A percentile compares a stretch with the other conserved stretches of the same genome.
phyloP scores from a whole-genome alignment of 1,284 basidiomycete species.

The Papiliotrema laurentii region DNA sequence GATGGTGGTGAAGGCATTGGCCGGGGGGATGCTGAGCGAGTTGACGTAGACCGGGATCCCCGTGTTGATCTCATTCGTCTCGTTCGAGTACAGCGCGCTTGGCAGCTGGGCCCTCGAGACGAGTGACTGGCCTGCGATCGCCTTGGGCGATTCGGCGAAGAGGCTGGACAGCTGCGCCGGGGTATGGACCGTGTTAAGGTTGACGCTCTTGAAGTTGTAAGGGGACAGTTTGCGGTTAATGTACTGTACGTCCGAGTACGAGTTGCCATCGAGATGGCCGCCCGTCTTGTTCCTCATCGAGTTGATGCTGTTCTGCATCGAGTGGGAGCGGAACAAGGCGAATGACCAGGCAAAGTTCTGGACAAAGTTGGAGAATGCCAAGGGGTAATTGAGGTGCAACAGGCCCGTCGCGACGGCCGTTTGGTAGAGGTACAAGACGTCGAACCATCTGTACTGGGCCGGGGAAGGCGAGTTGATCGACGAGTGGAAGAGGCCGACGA shows the following conservation, averaged over 20 bases:
- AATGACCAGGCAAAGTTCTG: slow-evolving; percentile 87
- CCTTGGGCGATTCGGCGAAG: slow-evolving; percentile 8
- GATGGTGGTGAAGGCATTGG: slow-evolving; percentile 77
- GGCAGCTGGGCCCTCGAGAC: slow-evolving; percentile 57
- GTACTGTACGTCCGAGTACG: slow-evolving; percentile 56
- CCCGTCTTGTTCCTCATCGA: slow-evolving; percentile 76
- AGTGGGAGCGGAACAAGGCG: slow-evolving; percentile 66
- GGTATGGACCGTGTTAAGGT: slow-evolving; percentile 47
- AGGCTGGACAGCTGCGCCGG: slow-evolving; percentile 8
- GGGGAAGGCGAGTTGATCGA: slow-evolving; percentile 48
- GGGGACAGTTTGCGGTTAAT: slow-evolving; percentile 75
- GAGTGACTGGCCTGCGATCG: slow-evolving; percentile 4
- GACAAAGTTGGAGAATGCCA: slow-evolving; percentile 70
- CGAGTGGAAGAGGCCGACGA: slow-evolving; percentile 66
- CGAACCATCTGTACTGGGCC: slow-evolving; percentile 61
- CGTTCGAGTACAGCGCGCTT: slow-evolving; percentile 54
- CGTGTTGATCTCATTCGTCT: slow-evolving; percentile 54
- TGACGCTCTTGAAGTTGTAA: slow-evolving; percentile 55
- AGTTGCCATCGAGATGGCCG: slow-evolving; percentile 62
- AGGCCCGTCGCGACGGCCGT: slow-evolving; percentile 70
- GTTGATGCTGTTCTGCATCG: slow-evolving; percentile 73
- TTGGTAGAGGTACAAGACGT: slow-evolving; percentile 77
- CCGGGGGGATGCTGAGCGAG: slow-evolving; percentile 64
- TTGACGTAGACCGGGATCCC: slow-evolving; percentile 78
- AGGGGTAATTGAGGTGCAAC: slow-evolving; percentile 80